A percentile compares a stretch with the other conserved stretches of the same genome.
Evolutionary conservation across 1,284 basidiomycete species (phyloP).

Genomic region (Calocybe gambosa): DNA sequence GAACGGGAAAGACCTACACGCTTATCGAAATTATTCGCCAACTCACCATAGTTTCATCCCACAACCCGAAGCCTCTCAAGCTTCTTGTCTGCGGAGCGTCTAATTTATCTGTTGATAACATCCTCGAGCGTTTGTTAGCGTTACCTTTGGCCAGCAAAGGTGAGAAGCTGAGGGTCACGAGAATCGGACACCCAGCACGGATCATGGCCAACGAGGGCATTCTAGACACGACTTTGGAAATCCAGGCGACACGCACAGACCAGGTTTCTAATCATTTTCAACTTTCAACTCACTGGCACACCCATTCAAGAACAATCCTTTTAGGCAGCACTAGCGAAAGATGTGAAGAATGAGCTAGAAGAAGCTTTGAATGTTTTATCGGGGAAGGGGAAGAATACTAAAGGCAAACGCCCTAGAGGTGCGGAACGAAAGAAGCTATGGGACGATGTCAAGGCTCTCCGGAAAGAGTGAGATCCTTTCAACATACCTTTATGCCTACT

Average conservation of each 20-base stretch:
- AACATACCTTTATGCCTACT: neutral
- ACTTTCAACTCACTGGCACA: neutral
- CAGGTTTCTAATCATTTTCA: conserved; percentile 35
- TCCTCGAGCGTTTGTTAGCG: conserved; percentile 74
- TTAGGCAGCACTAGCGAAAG: conserved; percentile 72
- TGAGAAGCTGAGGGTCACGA: conserved; percentile 57
- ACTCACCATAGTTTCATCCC: conserved; percentile 47
- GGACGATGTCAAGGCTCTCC: conserved; percentile 84
- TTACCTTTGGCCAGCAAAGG: conserved; percentile 43
- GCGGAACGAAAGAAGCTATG: conserved; percentile 83
- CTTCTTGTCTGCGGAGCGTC: conserved; percentile 88
- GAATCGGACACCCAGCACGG: conserved; percentile 90
- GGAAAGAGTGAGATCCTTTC: conserved; percentile 70
- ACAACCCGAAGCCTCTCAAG: conserved; percentile 44
- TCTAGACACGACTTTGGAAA: conserved; percentile 81
- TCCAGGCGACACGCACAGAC: conserved; percentile 75
- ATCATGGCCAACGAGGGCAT: conserved; percentile 72
- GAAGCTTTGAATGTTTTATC: conserved; percentile 59
- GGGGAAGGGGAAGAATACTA: conserved; percentile 73
- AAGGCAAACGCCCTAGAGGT: conserved; percentile 67
- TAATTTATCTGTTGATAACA: conserved; percentile 89
- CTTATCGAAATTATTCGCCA: conserved; percentile 88
- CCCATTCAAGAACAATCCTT: neutral
- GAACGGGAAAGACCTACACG: conserved; percentile 91
- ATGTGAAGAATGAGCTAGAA: conserved; percentile 83